Evolutionary conservation across 768 basidiomycete species (phyloP).

Genomic region (Fomitopsis pulvina): DNA sequence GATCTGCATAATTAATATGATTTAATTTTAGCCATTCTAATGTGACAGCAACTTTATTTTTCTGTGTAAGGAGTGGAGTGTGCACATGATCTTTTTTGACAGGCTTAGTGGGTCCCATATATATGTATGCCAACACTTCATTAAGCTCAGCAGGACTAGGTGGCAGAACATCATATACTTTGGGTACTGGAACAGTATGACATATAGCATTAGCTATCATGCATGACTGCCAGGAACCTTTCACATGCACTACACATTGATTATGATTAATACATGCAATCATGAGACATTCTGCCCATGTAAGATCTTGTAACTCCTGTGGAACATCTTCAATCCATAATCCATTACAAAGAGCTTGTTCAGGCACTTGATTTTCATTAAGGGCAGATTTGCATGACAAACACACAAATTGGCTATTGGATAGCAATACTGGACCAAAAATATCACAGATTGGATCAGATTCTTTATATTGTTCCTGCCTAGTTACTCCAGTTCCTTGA

Average conservation of each 20-base stretch:
- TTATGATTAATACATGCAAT: slow-evolving; percentile 11
- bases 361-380: not conserved
- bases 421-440: too few relatives aligned
- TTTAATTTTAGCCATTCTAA: slow-evolving; percentile 14
- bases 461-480: too few relatives aligned
- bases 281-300: slow-evolving; percentile 10
- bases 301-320: slow-evolving; percentile 4
- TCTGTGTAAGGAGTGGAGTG: slow-evolving; percentile 12
- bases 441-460: too few relatives aligned
- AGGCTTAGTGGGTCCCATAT: slow-evolving; percentile 26
- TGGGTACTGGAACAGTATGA: slow-evolving; percentile 25
- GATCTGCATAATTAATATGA: slow-evolving; percentile 9
- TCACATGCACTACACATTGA: slow-evolving; percentile 13
- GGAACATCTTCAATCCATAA: slow-evolving; percentile 16
- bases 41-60: slow-evolving; percentile 6
- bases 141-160: slow-evolving; percentile 26
- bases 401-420: not conserved
- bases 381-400: not conserved
- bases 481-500: too few relatives aligned
- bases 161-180: slow-evolving; percentile 28
- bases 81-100: slow-evolving; percentile 18
- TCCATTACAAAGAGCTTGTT: slow-evolving; percentile 11
- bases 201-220: slow-evolving; percentile 30
- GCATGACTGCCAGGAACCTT: slow-evolving; percentile 14
- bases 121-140: slow-evolving; percentile 23